Evolutionary conservation across 768 basidiomycete species (phyloP).

Genomic region (Tricholoma saponaceum): DNA sequence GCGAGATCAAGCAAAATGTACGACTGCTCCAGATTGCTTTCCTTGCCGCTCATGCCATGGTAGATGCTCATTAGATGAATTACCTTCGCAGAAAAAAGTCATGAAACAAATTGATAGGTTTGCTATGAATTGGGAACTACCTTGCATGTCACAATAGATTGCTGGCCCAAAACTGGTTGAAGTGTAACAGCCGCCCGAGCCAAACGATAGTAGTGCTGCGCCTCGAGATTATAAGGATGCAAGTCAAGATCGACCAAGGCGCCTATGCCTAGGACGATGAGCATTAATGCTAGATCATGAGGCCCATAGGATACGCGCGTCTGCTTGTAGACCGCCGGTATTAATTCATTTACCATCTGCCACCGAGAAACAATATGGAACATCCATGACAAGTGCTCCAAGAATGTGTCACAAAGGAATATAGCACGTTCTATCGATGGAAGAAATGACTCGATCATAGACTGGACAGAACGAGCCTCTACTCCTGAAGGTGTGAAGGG

Average conservation of each 20-base stretch:
- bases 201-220: slow-evolving; percentile 47
- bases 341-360: slow-evolving; percentile 39
- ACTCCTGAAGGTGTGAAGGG: slow-evolving; percentile 40
- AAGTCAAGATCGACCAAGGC: slow-evolving; percentile 43
- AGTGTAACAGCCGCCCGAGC: slow-evolving; percentile 43
- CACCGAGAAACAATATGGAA: slow-evolving; percentile 44
- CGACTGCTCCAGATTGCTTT: slow-evolving; percentile 44
- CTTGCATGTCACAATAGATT: slow-evolving; percentile 46
- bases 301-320: slow-evolving; percentile 34
- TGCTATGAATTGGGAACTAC: slow-evolving; percentile 10
- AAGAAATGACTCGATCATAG: slow-evolving; percentile 41
- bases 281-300: slow-evolving; percentile 46
- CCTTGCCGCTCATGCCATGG: slow-evolving; percentile 50
- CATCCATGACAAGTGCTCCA: slow-evolving; percentile 49
- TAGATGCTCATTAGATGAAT: slow-evolving; percentile 52
- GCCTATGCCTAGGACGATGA: slow-evolving; percentile 45
- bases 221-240: slow-evolving; percentile 45
- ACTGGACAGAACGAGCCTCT: slow-evolving; percentile 27
- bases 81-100: slow-evolving; percentile 22
- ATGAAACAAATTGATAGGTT: neutral
- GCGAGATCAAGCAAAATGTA: slow-evolving; percentile 45
- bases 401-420: slow-evolving; percentile 40
- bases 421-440: slow-evolving; percentile 40
- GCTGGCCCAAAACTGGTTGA: slow-evolving; percentile 38
- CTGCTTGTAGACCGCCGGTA: slow-evolving; percentile 43